Evolutionary conservation across 108 stramenopile species (phyloP).

Genomic region (Seminavis robusta): DNA sequence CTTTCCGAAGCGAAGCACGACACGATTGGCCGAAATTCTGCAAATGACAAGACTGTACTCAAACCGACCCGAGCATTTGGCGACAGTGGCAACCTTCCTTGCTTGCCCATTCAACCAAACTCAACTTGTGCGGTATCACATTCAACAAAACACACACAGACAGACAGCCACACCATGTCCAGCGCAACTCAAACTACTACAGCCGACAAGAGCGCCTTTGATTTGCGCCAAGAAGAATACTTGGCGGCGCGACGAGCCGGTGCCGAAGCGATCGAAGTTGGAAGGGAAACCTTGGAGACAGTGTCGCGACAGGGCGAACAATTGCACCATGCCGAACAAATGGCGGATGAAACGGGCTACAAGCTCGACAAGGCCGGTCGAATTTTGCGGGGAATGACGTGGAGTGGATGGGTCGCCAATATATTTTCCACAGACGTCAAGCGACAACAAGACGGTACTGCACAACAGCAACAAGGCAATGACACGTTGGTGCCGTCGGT

Average conservation of each 20-base stretch:
- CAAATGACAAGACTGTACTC: too few relatives aligned
- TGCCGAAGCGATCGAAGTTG: constrained; percentile 41
- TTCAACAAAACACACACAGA: too few relatives aligned
- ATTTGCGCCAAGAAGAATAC: constrained; percentile 54
- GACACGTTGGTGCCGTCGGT: constrained; percentile 8
- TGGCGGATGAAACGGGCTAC: constrained; percentile 44
- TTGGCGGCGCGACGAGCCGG: constrained; percentile 42
- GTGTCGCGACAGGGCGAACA: constrained; percentile 50
- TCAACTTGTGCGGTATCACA: too few relatives aligned
- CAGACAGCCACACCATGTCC: too few relatives aligned
- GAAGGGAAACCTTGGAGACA: constrained; percentile 41
- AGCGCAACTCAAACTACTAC: too few relatives aligned
- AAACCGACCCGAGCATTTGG: too few relatives aligned
- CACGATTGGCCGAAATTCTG: too few relatives aligned
- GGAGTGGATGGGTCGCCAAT: constrained; percentile 62
- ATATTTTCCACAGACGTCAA: constrained; percentile 39
- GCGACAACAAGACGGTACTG: constrained; percentile 16
- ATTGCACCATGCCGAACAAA: constrained; percentile 27
- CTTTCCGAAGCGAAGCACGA: too few relatives aligned
- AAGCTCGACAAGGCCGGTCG: constrained; percentile 46
- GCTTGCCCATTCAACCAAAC: too few relatives aligned
- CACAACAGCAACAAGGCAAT: background rate
- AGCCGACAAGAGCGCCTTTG: too few relatives aligned
- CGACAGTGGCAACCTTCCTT: too few relatives aligned
- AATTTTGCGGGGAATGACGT: constrained; percentile 54